phyloP scores from a whole-genome alignment of 179 eudicot genomes.

The Silene coronaria region DNA sequence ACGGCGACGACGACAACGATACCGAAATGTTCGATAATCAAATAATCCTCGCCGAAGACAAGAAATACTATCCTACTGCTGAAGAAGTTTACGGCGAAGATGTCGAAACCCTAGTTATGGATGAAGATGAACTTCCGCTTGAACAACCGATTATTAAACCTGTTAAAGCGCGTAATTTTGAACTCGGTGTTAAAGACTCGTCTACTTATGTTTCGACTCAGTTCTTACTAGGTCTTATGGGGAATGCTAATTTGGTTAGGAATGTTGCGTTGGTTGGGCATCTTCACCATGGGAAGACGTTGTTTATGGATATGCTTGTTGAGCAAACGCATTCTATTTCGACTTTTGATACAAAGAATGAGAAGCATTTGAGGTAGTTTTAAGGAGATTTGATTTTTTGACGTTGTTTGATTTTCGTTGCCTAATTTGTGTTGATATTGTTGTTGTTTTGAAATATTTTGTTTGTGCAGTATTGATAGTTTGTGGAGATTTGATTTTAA shows the following conservation, averaged over 20 bases:
- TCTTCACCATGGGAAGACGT: constrained; percentile 80
- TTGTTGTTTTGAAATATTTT: background rate
- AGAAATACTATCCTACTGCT: constrained; percentile 93
- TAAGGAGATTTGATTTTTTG: no score
- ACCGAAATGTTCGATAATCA: constrained; percentile 82
- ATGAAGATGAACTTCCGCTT: constrained; percentile 84
- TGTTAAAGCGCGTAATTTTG: constrained; percentile 70
- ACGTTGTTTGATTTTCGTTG: no score
- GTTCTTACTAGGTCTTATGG: constrained; percentile 79
- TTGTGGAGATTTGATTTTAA: no score
- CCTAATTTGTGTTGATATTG: background rate
- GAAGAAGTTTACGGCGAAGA: constrained; percentile 97
- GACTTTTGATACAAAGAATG: constrained; percentile 81
- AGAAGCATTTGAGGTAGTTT: constrained; percentile 72
- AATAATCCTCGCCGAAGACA: constrained; percentile 83
- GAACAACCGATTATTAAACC: constrained; percentile 85
- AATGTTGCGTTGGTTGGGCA: constrained; percentile 91
- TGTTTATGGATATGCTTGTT: constrained; percentile 94
- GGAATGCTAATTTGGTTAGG: constrained; percentile 75
- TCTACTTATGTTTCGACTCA: constrained; percentile 90
- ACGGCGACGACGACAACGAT: constrained; percentile 31
- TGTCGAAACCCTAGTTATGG: constrained; percentile 97
- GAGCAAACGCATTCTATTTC: constrained; percentile 88
- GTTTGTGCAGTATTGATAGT: no score
- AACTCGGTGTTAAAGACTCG: constrained; percentile 80